A percentile compares a stretch with the other conserved stretches of the same genome.
phyloP scores from a whole-genome alignment of 208 protist species.

The Crithidia sp. region DNA sequence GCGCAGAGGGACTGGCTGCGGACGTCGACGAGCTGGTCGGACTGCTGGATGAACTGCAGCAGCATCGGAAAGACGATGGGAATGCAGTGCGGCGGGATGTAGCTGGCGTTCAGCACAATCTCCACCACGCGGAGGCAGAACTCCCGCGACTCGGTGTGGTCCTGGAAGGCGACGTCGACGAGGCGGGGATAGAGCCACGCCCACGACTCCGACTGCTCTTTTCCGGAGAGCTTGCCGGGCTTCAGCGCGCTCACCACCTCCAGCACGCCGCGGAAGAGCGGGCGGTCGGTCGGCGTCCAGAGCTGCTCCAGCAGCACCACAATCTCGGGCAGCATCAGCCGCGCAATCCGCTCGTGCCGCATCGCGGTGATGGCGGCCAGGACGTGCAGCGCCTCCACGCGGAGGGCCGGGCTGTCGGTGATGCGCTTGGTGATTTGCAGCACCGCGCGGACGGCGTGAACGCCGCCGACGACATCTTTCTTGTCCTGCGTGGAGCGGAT shows the following conservation, averaged over 20 bases:
- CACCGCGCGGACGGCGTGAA: constrained; percentile 82
- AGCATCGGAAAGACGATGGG: constrained; percentile 87
- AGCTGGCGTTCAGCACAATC: constrained; percentile 86
- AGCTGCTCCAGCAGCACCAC: constrained; percentile 90
- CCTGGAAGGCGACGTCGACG: constrained; percentile 89
- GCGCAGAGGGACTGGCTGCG: constrained; percentile 84
- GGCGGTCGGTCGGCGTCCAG: constrained; percentile 81
- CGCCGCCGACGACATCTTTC: constrained; percentile 83
- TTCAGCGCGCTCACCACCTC: constrained; percentile 89
- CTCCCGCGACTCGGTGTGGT: constrained; percentile 83
- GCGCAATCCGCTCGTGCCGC: constrained; percentile 85
- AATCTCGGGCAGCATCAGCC: constrained; percentile 87
- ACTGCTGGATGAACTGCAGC: constrained; percentile 83
- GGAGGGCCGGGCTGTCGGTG: constrained; percentile 75
- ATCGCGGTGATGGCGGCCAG: constrained; percentile 81
- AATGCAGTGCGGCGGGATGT: constrained; percentile 91
- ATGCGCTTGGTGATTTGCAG: constrained; percentile 79
- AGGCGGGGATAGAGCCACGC: constrained; percentile 92
- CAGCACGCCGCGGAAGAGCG: constrained; percentile 83
- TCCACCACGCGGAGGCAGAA: constrained; percentile 90
- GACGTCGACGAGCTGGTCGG: constrained; percentile 87
- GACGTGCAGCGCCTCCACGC: constrained; percentile 88
- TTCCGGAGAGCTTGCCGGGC: constrained; percentile 88
- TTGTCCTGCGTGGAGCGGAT: constrained; percentile 81
- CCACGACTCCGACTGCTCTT: constrained; percentile 91